Evolutionary conservation across 352 stramenopile species (phyloP).

Genomic region (Phytophthora cactorum): DNA sequence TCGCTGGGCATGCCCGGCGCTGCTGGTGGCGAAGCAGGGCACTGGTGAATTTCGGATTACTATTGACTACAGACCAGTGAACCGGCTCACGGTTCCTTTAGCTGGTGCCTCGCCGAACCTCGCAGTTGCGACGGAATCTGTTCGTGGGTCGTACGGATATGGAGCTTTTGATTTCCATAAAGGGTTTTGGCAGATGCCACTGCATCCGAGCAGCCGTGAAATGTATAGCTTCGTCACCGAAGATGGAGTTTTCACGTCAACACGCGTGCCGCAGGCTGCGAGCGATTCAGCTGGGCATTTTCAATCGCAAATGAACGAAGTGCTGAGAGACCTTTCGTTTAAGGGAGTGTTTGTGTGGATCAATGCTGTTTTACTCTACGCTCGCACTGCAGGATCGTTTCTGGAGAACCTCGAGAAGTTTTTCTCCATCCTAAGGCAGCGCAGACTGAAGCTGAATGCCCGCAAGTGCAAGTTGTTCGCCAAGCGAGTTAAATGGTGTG

Average conservation of each 20-base stretch:
- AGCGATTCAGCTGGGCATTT: slow-evolving; percentile 3
- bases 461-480: too few relatives aligned
- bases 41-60: slow-evolving; percentile 9
- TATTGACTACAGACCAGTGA: slow-evolving; percentile 13
- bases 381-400: background rate
- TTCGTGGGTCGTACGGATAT: background rate
- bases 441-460: too few relatives aligned
- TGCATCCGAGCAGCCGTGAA: background rate
- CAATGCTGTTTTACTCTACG: background rate
- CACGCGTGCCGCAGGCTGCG: background rate
- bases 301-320: slow-evolving; percentile 2
- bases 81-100: background rate
- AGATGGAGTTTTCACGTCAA: slow-evolving; percentile 3
- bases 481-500: too few relatives aligned
- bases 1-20: slow-evolving; percentile 2
- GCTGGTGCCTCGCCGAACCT: slow-evolving; percentile 4
- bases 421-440: too few relatives aligned
- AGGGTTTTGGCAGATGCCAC: slow-evolving; percentile 15
- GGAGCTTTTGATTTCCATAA: slow-evolving; percentile 17
- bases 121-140: background rate
- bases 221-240: slow-evolving; percentile 9
- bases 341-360: background rate
- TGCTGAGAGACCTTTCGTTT: background rate
- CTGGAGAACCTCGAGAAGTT: background rate
- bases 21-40: slow-evolving; percentile 1